Base-by-base conservation (phyloP, 345 rosid genomes). In the Pugionium dolabratum region DNA sequence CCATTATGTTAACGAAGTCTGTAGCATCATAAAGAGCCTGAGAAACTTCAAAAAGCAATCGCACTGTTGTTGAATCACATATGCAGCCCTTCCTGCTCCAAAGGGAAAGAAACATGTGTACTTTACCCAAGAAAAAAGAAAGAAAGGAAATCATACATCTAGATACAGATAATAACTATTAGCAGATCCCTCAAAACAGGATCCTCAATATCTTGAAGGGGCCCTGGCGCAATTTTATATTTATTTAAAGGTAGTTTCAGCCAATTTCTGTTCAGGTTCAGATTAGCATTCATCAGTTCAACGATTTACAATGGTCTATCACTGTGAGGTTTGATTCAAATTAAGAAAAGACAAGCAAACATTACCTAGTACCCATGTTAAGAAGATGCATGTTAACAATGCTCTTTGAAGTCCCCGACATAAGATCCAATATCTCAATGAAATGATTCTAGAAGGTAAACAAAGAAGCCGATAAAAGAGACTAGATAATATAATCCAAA, bases 31-130 rank as follows among this genome's bases (percentile, higher is more conserved):
- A 76, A 11, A 92, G 81, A 63, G 86, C 76, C 77, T 72, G 92
- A 35, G 86, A 79, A 79, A 89, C 82, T 76, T 84, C 90, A 78
- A 89, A 87, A 75, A 89, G 88, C 39, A 86, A 64, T 75, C 80
- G 84, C 67, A 87, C 79, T 40, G 76, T 80, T 61, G 89, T 66
- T 62, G 86, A 81, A 78, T 89, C 84, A 67, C 57, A 62, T 51
- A 84, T 48, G 61, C 51, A 66, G 52, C 80, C 87, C 41, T 76
- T 80, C 91, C 98, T 89, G 86, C 70, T 59, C 66, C 78, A 73
- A 53, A 61, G 61, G 58, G 45, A 48, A 67, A 65, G 45, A 57
- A 63, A 9, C 7, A 30, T 29, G n/a, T 9, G 69, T 47, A 48
- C 50, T 62, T 56, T 25, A 42, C 32, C 35, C 25, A 69, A 44